Evolutionary conservation across 139 green algal genomes (phyloP), one percentile per base, ranked within the genome.

Genomic region (Eudorina sp.): DNA sequence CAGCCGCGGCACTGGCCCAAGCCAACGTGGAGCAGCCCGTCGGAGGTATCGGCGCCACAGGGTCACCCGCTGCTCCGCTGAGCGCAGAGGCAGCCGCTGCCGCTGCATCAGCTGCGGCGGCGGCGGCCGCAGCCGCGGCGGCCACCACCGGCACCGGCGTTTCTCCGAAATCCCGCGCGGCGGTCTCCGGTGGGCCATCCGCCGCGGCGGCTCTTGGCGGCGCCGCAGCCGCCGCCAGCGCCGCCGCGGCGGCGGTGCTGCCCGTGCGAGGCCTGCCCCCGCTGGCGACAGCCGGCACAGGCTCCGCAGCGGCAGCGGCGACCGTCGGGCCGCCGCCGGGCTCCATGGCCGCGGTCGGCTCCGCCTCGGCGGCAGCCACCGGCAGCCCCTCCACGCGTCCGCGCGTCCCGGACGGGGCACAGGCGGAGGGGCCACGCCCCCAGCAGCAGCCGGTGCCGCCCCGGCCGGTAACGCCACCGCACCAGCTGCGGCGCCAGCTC

Each of bases 1-100:
- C 80, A 21, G 80, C 80, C 4, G 80, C 80, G 23, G 80, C 80
- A 4, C 80, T 86, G 31, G 80, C 80, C 18, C 60, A 86, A 18
- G 60, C 80, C n/a, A n/a, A 72, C 60, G 60, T 48, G 29, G 62
- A 76, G 19, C 41, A 58, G 29, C 60, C 60, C 6, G 60, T 48
- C 9, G 75, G 51, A 0, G 51, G 48, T 23, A 34, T 6, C 13
- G 51, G 46, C 9, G 31, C 43, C 4, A 18, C 43, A 53, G 38
- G 8, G 14, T 16, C 69, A 78, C 14, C 36, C 14, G 66, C 29
- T 45, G 55, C 55, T 34, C 23, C 8, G 23, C 55, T 66, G 27
- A 66, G 23, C 6, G 7, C 55, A 66, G 55, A 66, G 23, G 7
- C 55, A 66, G 55, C 55, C 27, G 55, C 55, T 25, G 66, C n/a